Conservation (phyloP, 345 rosid species). For the Linum lewisii region DNA sequence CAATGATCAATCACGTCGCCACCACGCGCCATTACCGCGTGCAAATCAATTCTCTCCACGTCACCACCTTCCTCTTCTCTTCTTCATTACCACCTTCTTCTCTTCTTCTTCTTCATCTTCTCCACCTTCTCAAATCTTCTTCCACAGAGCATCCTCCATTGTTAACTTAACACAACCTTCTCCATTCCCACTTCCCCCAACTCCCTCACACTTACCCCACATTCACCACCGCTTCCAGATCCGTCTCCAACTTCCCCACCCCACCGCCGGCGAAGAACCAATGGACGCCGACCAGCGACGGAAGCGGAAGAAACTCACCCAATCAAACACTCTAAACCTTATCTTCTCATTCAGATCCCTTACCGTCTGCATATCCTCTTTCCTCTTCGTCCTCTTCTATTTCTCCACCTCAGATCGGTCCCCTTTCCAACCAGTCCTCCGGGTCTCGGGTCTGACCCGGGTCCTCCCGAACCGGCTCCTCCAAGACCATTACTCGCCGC, state of each 20-base stretch:
- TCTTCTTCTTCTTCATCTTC: background rate
- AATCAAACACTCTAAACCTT: slow-evolving; percentile 29
- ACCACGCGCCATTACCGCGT: background rate
- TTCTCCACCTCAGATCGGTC: slow-evolving; percentile 44
- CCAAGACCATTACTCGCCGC: slow-evolving; percentile 25
- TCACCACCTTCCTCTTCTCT: background rate
- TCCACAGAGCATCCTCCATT: background rate
- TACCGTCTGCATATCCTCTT: slow-evolving; percentile 33
- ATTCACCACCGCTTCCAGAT: background rate
- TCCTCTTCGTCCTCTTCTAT: slow-evolving; percentile 54
- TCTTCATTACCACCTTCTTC: background rate
- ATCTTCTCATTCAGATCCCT: slow-evolving; percentile 49
- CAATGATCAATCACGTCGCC: background rate
- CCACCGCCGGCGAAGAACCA: too few species aligned
- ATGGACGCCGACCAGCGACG: slow-evolving; percentile 77
- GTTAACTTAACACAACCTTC: background rate
- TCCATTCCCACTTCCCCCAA: background rate
- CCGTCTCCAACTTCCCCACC: background rate
- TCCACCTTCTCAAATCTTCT: background rate
- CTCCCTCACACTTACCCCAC: background rate
- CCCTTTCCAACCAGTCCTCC: slow-evolving; percentile 50
- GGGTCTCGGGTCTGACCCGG: slow-evolving; percentile 34
- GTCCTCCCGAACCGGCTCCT: slow-evolving; percentile 32
- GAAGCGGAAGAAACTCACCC: slow-evolving; percentile 63
- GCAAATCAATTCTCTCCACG: background rate